Conservation (phyloP, 208 protist genomes). For the Strigomonas oncopelti region DNA sequence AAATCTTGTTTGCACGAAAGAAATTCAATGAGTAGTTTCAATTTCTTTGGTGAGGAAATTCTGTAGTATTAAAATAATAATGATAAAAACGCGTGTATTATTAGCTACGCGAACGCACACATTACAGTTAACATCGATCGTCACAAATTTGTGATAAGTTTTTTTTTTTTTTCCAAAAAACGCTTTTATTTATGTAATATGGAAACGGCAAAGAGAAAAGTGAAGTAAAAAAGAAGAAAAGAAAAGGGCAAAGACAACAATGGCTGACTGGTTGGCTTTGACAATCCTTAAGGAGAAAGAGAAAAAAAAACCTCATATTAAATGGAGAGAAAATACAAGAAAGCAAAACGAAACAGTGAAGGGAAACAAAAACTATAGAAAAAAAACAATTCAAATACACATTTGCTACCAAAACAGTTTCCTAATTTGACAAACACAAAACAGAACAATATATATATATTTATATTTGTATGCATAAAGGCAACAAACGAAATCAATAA, state of each 20-base stretch:
- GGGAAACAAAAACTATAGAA: neutral
- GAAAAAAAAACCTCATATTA: neutral
- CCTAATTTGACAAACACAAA: slow-evolving; percentile 1
- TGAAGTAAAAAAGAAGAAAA: neutral
- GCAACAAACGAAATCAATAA: neutral
- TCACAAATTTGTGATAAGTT: no score
- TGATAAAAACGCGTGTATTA: no score
- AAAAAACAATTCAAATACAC: neutral
- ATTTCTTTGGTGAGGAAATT: no score
- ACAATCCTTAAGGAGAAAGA: neutral
- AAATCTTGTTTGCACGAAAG: no score
- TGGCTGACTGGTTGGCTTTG: no score
- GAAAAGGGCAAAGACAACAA: neutral
- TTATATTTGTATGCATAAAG: neutral
- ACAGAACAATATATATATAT: neutral
- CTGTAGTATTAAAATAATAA: no score
- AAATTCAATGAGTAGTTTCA: no score
- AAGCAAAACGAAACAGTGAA: neutral
- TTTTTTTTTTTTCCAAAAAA: no score
- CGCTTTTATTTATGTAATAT: neutral
- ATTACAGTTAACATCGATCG: no score
- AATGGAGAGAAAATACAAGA: neutral
- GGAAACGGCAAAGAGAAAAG: neutral
- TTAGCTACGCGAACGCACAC: no score
- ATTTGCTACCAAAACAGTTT: neutral